Evolutionary conservation across 2,329 filamentous ascomycete genomes (phyloP).

Genomic region (Gaeumannomyces sp.): DNA sequence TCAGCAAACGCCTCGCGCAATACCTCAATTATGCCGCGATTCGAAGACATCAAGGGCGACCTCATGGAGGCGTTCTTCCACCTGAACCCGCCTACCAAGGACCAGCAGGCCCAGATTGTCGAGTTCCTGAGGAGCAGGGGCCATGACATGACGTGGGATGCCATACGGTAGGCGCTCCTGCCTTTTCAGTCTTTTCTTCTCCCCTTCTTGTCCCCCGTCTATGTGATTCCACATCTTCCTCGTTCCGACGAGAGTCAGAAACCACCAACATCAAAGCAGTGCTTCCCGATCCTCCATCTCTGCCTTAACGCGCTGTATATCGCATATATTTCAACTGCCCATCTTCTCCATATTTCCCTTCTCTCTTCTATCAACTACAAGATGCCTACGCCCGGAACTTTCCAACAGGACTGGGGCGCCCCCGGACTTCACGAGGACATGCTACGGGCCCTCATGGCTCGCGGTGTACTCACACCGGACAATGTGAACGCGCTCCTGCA

Average conservation of each 20-base stretch:
- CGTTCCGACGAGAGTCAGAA: too few relatives aligned
- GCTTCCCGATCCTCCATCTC: background rate
- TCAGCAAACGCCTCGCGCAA: background rate
- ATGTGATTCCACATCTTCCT: background rate
- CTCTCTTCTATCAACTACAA: slow-evolving; percentile 1
- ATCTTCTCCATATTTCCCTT: slow-evolving; percentile 1
- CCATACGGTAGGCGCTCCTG: slow-evolving; percentile 17
- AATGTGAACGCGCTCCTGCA: slow-evolving; percentile 24
- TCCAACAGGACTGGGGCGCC: slow-evolving; percentile 30
- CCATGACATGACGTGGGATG: slow-evolving; percentile 20
- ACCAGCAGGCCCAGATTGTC: slow-evolving; percentile 16
- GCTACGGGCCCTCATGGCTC: slow-evolving; percentile 33
- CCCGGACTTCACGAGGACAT: slow-evolving; percentile 37
- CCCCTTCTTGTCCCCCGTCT: background rate
- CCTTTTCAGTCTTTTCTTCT: background rate
- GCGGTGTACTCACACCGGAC: slow-evolving; percentile 25
- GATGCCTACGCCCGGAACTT: slow-evolving; percentile 13
- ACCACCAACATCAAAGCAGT: background rate
- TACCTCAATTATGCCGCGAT: slow-evolving; percentile 1
- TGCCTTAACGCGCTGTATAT: too few relatives aligned
- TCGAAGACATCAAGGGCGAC: slow-evolving; percentile 14
- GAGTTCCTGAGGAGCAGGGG: slow-evolving; percentile 16
- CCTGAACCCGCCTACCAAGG: slow-evolving; percentile 9
- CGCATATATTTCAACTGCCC: background rate
- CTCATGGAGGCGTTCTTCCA: slow-evolving; percentile 15